Evolutionary conservation across 106 monocot species (phyloP), one percentile per base, ranked within the genome.

Genomic region (Hemerocallis citrina): DNA sequence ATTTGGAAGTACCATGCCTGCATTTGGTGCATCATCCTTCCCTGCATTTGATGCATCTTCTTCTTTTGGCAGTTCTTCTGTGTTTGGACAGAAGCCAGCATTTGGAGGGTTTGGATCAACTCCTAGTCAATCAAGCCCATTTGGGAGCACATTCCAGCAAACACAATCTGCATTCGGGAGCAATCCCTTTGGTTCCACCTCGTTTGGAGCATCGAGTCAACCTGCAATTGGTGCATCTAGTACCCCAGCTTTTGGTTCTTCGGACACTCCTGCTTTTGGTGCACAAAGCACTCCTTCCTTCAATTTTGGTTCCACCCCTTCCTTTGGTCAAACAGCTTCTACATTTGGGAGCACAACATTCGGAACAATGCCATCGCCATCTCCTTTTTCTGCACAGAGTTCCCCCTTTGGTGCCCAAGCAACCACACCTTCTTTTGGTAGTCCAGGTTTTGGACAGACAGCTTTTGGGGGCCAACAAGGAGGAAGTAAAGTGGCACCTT

Each of bases 51-150:
- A 84, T 7, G 70, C 84, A 20, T 77, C 88, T 28, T 66, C 84
- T 66, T 33, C 87, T 15, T 79, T 85, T 77, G 81, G 88, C 35
- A 75, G 81, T 77, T 78, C 86, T 38, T 92, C 85, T 63, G 51
- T 72, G 34, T 87, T 92, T 62, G 88, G 85, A 25, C 88, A 89
- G 62, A 85, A 89, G 71, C 79, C 77, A 39, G 61, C 89, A 1
- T 88, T 89, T 75, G 88, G 81, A 59, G 81, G 71, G 19, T 93
- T 93, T 80, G 89, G 85, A 13, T 93, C 93, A 33, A 79, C 85
- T 34, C 27, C 85, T 38, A 66, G 61, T 16, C 93, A 89, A 50
- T 62, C 85, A 34, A 79, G 69, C 54, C 82, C 88, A 31, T 93
- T 93, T 79, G 85, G 93, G 3, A 74, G 84, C 57, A 60, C 78